Conservation (phyloP, 352 stramenopile genomes). For the Pythium vanterpoolii region DNA sequence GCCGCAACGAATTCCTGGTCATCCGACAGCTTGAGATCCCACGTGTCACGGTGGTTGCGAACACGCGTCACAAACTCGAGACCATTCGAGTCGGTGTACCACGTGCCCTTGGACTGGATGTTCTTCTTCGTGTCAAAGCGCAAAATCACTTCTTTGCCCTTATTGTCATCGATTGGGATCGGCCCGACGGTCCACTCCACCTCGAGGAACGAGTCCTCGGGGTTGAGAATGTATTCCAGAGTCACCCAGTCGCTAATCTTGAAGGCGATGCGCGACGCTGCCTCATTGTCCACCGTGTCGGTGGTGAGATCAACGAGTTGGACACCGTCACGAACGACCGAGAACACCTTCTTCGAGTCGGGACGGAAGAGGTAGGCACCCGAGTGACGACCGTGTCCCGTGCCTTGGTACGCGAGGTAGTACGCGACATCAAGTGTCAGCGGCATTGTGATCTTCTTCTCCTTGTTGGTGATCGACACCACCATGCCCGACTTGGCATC, state of each 20-base stretch:
- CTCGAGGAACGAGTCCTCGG: constrained; percentile 87
- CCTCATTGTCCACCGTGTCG: constrained; percentile 27
- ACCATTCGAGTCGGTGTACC: constrained; percentile 96
- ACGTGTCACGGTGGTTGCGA: constrained; percentile 87
- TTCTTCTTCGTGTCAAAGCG: constrained; percentile 72
- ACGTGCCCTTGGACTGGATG: constrained; percentile 47
- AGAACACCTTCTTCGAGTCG: constrained; percentile 64
- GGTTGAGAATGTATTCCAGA: constrained; percentile 88
- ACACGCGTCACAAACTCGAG: constrained; percentile 92
- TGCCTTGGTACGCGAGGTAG: constrained; percentile 59
- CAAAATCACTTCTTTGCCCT: constrained; percentile 96
- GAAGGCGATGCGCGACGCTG: constrained; percentile 53
- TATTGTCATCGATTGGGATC: constrained; percentile 67
- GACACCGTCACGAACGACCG: constrained; percentile 30
- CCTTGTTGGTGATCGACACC: constrained; percentile 69
- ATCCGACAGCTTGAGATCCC: constrained; percentile 84
- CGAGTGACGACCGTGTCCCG: constrained; percentile 75
- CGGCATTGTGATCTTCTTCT: constrained; percentile 56
- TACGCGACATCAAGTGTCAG: constrained; percentile 50
- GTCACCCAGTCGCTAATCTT: constrained; percentile 87
- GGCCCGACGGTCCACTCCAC: constrained; percentile 92
- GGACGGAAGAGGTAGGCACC: constrained; percentile 97
- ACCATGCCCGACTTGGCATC: constrained; percentile 49
- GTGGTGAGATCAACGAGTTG: constrained; percentile 38
- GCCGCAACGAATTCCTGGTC: constrained; percentile 92